Percentiles rank a stretch among this genome's conserved stretches.
phyloP scores from a whole-genome alignment of 345 rosid species.

The Boechera stricta region DNA sequence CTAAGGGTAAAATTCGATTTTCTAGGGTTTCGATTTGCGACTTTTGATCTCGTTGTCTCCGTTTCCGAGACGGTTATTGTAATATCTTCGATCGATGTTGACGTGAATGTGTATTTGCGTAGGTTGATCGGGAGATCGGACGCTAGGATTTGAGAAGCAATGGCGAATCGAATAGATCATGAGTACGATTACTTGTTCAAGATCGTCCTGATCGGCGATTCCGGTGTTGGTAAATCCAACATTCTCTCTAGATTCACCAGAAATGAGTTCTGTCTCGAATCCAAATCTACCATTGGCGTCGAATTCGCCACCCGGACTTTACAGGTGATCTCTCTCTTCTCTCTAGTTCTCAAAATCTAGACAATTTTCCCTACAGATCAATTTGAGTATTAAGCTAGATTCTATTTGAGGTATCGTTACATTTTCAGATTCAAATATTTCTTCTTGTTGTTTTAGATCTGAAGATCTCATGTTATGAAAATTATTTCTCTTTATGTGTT shows the following conservation, averaged over 20 bases:
- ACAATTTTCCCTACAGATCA: neutral
- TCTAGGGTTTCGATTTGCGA: slow-evolving; percentile 3
- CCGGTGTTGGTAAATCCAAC: slow-evolving; percentile 83
- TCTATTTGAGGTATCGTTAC: neutral
- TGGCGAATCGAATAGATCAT: slow-evolving; percentile 64
- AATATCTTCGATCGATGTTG: neutral
- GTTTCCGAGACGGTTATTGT: neutral
- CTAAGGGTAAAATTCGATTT: slow-evolving; percentile 26
- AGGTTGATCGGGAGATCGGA: slow-evolving; percentile 37
- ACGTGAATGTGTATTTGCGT: slow-evolving; percentile 25
- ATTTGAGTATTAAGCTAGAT: neutral
- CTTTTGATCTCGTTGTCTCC: neutral
- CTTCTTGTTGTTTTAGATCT: slow-evolving; percentile 18
- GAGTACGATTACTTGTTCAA: slow-evolving; percentile 76
- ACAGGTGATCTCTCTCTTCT: slow-evolving; percentile 47
- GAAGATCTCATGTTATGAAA: neutral
- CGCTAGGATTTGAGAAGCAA: slow-evolving; percentile 41
- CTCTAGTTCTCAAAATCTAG: neutral
- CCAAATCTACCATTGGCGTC: slow-evolving; percentile 77
- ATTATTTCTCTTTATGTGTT: neutral
- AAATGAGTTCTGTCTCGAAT: slow-evolving; percentile 72
- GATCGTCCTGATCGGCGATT: slow-evolving; percentile 81
- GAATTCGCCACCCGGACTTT: slow-evolving; percentile 74
- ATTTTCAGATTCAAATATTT: neutral
- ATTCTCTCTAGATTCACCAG: slow-evolving; percentile 75